phyloP scores from a whole-genome alignment of 1,284 basidiomycete species.

The Ustilago crameri region DNA sequence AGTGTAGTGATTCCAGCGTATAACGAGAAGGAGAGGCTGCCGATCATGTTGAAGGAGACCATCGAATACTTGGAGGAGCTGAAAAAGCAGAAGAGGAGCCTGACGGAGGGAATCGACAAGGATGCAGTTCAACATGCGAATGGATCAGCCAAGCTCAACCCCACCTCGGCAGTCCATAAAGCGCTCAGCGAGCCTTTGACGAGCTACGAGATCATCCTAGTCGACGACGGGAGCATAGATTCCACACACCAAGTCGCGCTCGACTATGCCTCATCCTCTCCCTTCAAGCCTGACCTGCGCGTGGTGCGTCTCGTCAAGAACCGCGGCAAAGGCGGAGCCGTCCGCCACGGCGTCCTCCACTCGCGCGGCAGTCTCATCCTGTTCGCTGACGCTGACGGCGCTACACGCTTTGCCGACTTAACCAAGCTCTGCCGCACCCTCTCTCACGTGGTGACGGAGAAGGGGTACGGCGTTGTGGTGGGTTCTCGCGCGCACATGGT shows the following conservation, averaged over 20 bases:
- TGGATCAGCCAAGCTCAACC: neutral
- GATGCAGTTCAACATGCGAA: neutral
- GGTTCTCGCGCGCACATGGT: slow-evolving; percentile 92
- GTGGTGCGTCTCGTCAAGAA: slow-evolving; percentile 83
- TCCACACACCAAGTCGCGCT: slow-evolving; percentile 77
- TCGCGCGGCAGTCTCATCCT: slow-evolving; percentile 81
- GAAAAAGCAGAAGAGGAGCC: slow-evolving; percentile 7
- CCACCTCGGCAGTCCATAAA: neutral
- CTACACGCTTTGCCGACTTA: slow-evolving; percentile 84
- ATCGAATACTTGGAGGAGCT: slow-evolving; percentile 71
- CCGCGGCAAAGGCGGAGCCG: slow-evolving; percentile 89
- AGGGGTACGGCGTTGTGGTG: slow-evolving; percentile 76
- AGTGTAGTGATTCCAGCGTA: slow-evolving; percentile 88
- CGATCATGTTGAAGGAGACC: slow-evolving; percentile 80
- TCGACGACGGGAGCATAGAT: slow-evolving; percentile 89
- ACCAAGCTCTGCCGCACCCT: slow-evolving; percentile 79
- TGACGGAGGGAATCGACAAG: slow-evolving; percentile 16
- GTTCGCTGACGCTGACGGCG: slow-evolving; percentile 93
- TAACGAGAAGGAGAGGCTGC: slow-evolving; percentile 85
- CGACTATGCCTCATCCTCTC: slow-evolving; percentile 74
- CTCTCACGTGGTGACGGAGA: slow-evolving; percentile 52
- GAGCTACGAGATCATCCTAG: slow-evolving; percentile 78
- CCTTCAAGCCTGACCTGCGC: slow-evolving; percentile 73
- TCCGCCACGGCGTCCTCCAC: slow-evolving; percentile 78
- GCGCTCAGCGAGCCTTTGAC: slow-evolving; percentile 31